Base-by-base conservation (phyloP, 2,329 filamentous ascomycete genomes). In the Cercospora sp. region DNA sequence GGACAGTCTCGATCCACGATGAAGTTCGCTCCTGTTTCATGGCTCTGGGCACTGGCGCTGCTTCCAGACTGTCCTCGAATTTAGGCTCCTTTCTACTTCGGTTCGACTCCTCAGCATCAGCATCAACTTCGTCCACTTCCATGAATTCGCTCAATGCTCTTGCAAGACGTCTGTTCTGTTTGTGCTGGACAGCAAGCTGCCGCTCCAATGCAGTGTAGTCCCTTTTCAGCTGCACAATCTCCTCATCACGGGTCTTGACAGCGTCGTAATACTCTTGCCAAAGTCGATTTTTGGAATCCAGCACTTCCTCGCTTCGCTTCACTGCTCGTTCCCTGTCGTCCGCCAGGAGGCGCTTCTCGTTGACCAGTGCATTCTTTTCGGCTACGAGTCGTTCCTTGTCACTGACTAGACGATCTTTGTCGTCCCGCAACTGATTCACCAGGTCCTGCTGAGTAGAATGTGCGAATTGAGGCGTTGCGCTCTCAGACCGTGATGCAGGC, bases 281-380 rank as follows among this genome's bases (percentile, higher is more conserved):
- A 20, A 63, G 51, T 16, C 45, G 7, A 16, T n/a, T 57, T 36
- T 60, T 67, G 6, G 60, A 63, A 8, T 10, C 45, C 48, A 63
- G 6, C 3, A 51, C 12, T 2, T 63, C 59, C 13, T 63, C 48
- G 9, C 28, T 42, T 7, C 45, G 36, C 12, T 31, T 45, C 28
- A 57, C 23, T 5, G 48, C 26, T n/a, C 60, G 65, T 36, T 67
- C 48, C 33, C 63, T 67, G 39, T 67, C 65, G 10, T 63, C 45
- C 6, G 60, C n/a, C 5, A 67, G 65, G 1, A 31, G 51, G 16
- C 12, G 36, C 23, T 42, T 61, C 18, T 61, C 33, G 33, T 60
- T 26, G 30, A 60, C 3, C 30, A 42, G 23, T 8, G 30, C 33
- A 26, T 45, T 18, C 59, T 61, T 61, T 8, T 42, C 45, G 18